Evolutionary conservation across 2,329 filamentous ascomycete genomes (phyloP).

Genomic region (Zelopaecilomyces penicillatus): DNA sequence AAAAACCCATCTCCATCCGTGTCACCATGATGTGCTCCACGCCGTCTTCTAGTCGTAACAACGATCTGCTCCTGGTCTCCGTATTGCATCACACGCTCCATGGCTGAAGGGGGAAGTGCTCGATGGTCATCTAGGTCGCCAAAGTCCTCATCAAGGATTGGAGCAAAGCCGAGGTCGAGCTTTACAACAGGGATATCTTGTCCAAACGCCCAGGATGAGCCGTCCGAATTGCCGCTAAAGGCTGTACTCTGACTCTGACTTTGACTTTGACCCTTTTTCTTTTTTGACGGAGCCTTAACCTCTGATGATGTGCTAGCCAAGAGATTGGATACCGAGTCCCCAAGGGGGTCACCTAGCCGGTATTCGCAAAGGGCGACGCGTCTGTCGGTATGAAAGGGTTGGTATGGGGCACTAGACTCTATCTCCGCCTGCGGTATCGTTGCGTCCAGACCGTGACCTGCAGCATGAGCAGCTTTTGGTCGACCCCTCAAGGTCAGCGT

Average conservation of each 20-base stretch:
- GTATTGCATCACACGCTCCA: constrained; percentile 53
- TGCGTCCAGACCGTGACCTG: constrained; percentile 45
- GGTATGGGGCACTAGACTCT: constrained; percentile 90
- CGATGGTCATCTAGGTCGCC: constrained; percentile 45
- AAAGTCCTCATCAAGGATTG: constrained; percentile 44
- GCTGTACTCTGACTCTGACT: background rate
- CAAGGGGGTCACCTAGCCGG: constrained; percentile 23
- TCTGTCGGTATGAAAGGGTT: constrained; percentile 88
- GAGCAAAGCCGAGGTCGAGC: constrained; percentile 43
- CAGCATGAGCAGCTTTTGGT: constrained; percentile 22
- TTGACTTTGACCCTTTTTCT: constrained; percentile 19
- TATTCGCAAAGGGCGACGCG: constrained; percentile 73
- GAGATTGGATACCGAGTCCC: constrained; percentile 30
- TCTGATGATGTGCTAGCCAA: constrained; percentile 35
- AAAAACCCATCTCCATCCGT: constrained; percentile 71
- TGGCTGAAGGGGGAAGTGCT: constrained; percentile 53
- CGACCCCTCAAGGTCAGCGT: constrained; percentile 42
- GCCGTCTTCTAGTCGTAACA: constrained; percentile 68
- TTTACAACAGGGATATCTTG: constrained; percentile 41
- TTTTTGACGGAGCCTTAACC: constrained; percentile 26
- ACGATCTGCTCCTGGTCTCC: constrained; percentile 69
- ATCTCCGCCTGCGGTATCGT: constrained; percentile 75
- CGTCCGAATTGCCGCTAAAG: constrained; percentile 2
- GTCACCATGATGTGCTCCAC: constrained; percentile 38
- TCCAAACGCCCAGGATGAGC: constrained; percentile 50